Conservation (phyloP, 179 eudicot species). For the Vitellaria paradoxa region DNA sequence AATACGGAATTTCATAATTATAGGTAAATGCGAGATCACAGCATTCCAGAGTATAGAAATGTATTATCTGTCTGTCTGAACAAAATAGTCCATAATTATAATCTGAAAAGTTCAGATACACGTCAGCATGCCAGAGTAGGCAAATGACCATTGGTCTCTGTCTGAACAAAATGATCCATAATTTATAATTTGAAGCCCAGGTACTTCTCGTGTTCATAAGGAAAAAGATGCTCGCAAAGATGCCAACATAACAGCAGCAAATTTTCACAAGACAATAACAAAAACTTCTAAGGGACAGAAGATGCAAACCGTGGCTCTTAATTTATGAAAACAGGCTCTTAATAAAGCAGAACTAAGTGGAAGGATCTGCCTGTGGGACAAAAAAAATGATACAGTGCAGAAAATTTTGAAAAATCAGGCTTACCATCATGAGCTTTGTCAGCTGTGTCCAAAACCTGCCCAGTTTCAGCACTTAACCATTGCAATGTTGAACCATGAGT, state of each 20-base stretch:
- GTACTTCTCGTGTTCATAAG: not conserved
- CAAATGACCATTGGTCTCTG: not conserved
- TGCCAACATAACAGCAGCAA: not conserved
- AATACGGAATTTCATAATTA: too few relatives aligned
- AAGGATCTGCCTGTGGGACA: not conserved
- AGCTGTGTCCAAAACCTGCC: constrained; percentile 74
- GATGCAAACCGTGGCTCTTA: not conserved
- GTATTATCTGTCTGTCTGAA: too few relatives aligned
- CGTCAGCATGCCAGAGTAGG: too few relatives aligned
- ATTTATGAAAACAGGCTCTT: not conserved
- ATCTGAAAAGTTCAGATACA: too few relatives aligned
- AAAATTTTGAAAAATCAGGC: constrained; percentile 2
- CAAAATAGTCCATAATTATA: too few relatives aligned
- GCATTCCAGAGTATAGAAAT: not conserved
- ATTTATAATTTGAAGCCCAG: not conserved
- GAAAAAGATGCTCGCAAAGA: not conserved
- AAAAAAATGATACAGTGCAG: too few relatives aligned
- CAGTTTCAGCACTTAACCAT: constrained; percentile 81
- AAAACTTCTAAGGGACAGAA: not conserved
- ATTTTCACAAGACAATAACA: not conserved
- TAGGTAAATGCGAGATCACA: not conserved
- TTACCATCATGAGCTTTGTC: constrained; percentile 90
- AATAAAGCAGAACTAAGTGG: not conserved
- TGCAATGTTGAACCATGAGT: constrained; percentile 81
- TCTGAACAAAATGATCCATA: not conserved